Base-by-base conservation (phyloP, 306 rosid genomes). In the Boehmeria nivea region DNA sequence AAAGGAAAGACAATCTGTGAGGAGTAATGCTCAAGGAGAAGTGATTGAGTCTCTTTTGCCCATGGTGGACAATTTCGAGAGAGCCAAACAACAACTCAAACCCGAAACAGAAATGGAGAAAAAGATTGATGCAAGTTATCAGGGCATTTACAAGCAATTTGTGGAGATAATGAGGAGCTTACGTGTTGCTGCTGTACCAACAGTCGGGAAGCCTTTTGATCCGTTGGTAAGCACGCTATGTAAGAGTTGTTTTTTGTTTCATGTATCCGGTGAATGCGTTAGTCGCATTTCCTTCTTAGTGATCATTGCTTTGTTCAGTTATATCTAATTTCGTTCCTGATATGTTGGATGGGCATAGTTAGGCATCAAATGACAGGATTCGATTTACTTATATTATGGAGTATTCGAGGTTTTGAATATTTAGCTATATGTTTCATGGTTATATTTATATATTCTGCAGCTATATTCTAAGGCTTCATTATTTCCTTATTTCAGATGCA, bases 111-210 rank as follows among this genome's bases (percentile, higher is more conserved):
- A 87, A 38, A 82, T 66, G 75, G 99, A 87, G 73, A 81, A 80
- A 72, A 81, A 73, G 74, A 82, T 91, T 47, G 85, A 84, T 64
- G 79, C 59, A 25, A 91, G 99, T 68, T 87, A 91, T 74, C 99
- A 82, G 74, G 91, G 89, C 51, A 87, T 91, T 66, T 91, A 91
- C 70, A 91, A 84, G 75, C 99, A 91, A 55, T 87, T 91, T 23
- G 96, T 91, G 26, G 99, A 91, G 76, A 43, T 70, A 50, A 48
- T 91, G 89, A 76, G 82, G 76, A 84, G 85, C 68, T 76, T 81
- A 79, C 61, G 42, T 11, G 95, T 91, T 63, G 69, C 96, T 26
- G 77, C 69, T 19, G 74, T 91, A 19, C 74, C 96, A 49, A 83
- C 95, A 5, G 76, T 82, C 24, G 96, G 96, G 50, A 84, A 80